Base-by-base conservation (phyloP, 2,329 filamentous ascomycete species). In the Geoglossum cookeanum region DNA sequence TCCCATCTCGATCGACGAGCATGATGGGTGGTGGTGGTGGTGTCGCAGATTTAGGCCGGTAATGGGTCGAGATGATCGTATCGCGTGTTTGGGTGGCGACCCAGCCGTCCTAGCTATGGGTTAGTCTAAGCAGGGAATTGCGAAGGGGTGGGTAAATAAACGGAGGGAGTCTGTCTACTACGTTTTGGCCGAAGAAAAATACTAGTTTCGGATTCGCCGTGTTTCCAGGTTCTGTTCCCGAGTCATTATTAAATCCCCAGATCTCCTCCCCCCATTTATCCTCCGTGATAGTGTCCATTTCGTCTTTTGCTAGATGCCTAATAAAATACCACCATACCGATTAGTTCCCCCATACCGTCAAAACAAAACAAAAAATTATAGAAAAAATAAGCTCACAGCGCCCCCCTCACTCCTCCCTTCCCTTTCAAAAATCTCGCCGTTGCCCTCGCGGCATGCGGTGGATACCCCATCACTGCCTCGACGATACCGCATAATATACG, bases 221-320 rank as follows among this genome's bases (percentile, higher is more conserved):
- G 22, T 22, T 22, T 22, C 22, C 22, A 22, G 22, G 22, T 22
- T 22, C 22, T 22, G 22, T 22, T 22, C 22, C 2, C 22, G 22
- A 2, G 22, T 22, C 22, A 22, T 22, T 22, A 22, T 22, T 22
- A 22, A 2, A 22, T 22, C 78, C 79, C 80, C 80, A 83, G 45
- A 83, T 68, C 58, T 80, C 76, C 57, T 75, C 73, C 22, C 72
- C 72, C 77, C 79, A 82, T 62, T 72, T 72, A 62, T 82, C 78
- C 1, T 70, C 64, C 3, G 72, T 75, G 58, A 83, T 81, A 22
- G 72, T 70, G 3, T 64, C 64, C 73, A 83, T 78, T 65, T 83
- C 80, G 61, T 79, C 74, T 15, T 71, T 70, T 1, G 76, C 78
- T 72, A 83, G 77, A 64, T 78, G 70, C 61, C 72, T 74, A 15